Base-by-base conservation (phyloP, 345 rosid species). In the Eucalyptus pauciflora region DNA sequence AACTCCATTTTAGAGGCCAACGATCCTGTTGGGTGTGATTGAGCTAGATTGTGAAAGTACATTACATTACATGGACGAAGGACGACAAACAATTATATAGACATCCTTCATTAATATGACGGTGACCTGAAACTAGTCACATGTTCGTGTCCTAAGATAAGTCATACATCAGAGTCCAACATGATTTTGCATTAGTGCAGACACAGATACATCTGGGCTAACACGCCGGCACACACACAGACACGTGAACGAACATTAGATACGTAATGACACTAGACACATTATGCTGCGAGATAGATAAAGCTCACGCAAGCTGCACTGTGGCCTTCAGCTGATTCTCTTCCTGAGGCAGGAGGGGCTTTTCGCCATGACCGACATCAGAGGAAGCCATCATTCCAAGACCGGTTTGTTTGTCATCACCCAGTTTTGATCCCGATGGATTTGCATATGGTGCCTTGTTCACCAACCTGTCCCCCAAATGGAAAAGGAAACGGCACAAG, bases 381-480 rank as follows among this genome's bases (percentile, higher is more conserved):
- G 91, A 88, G 49, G 91, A 91, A 88, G 91, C 87, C 86, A 90
- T 93, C 48, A 90, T 81, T 46, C 76, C 51, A 64, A 89, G 86
- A 88, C 91, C 91, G 86, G 90, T 86, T 56, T 91, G 88, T 51
- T 88, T 88, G 88, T 91, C 91, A 50, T 92, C 95, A 54, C 90
- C 54, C 91, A 56, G 80, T 92, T 83, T 85, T 43, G 71, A 86
- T 86, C 67, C 87, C 8, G 20, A 54, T 51, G 87, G 86, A 88
- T 90, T 86, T 88, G 97, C 89, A 88, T 97, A 97, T 41, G 99
- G 98, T 86, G 85, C 93, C 94, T 92, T 96, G 95, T 91, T 95
- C 91, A 94, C 95, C 96, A 96, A 89, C 94, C 99, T 97, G 92
- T 33, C 33, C n/a, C 51, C 18, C 15, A 86, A 41, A 86, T 48